Conservation (phyloP, 208 protist genomes). For the Trichomonas vaginalis region DNA sequence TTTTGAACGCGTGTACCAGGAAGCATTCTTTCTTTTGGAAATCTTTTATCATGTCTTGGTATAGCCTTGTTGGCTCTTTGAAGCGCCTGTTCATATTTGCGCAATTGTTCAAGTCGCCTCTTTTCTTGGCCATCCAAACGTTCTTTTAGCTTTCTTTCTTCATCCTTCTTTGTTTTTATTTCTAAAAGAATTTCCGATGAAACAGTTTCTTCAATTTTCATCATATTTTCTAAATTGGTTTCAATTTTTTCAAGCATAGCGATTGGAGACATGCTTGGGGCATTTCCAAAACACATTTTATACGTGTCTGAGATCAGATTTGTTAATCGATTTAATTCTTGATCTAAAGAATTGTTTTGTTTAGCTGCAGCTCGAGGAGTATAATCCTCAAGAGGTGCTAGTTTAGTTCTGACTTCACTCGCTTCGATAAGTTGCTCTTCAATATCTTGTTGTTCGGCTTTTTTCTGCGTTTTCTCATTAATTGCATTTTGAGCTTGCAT, state of each 20-base stretch:
- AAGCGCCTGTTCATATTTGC: not conserved
- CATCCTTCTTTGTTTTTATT: not conserved
- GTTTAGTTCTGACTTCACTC: too few species aligned
- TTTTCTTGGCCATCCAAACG: not conserved
- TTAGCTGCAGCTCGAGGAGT: too few species aligned
- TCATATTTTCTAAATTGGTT: not conserved
- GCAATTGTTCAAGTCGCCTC: not conserved
- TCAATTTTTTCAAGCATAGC: not conserved
- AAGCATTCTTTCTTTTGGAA: too few species aligned
- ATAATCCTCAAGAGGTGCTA: too few species aligned
- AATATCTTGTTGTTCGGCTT: too few species aligned
- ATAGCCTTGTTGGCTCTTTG: not conserved
- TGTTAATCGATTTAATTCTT: not conserved
- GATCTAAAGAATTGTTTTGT: not conserved
- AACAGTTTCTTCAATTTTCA: not conserved
- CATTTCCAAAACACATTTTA: not conserved
- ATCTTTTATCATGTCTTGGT: too few species aligned
- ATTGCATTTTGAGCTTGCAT: not conserved
- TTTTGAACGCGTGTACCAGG: too few species aligned
- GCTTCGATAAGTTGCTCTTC: too few species aligned
- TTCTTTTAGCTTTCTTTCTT: not conserved
- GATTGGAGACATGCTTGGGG: not conserved
- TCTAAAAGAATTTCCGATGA: not conserved
- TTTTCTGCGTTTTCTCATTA: not conserved
- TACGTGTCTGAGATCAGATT: not conserved